A percentile compares a stretch with the other conserved stretches of the same genome.
phyloP scores from a whole-genome alignment of 768 basidiomycete species.

The Gymnopilus junonius region DNA sequence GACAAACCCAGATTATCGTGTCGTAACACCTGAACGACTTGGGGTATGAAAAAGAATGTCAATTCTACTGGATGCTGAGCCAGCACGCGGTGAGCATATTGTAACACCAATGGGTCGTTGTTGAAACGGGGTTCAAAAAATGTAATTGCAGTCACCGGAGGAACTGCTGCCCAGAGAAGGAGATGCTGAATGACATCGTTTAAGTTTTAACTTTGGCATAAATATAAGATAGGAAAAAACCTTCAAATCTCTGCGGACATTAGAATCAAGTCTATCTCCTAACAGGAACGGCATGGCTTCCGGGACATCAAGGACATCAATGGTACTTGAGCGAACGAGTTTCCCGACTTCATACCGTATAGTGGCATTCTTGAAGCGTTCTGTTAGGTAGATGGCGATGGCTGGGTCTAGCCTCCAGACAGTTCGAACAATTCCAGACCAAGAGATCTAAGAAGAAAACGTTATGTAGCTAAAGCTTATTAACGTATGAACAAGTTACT shows the following conservation, averaged over 20 bases:
- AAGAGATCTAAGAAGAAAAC: conserved; percentile 48
- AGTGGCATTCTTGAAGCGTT: conserved; percentile 77
- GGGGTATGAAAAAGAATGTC: conserved; percentile 99
- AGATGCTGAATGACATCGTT: conserved; percentile 86
- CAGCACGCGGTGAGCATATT: conserved; percentile 95
- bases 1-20: conserved; percentile 82
- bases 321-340: conserved; percentile 74
- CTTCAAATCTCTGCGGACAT: conserved; percentile 71
- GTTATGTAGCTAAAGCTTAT: neutral
- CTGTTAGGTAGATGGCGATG: conserved; percentile 81
- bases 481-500: conserved; percentile 19
- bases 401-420: conserved; percentile 86
- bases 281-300: conserved; percentile 84
- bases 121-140: conserved; percentile 87
- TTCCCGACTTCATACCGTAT: conserved; percentile 76
- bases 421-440: conserved; percentile 70
- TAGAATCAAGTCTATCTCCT: conserved; percentile 67
- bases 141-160: conserved; percentile 79
- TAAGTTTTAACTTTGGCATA: neutral
- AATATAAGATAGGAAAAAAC: conserved; percentile 38
- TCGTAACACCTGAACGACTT: conserved; percentile 95
- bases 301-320: conserved; percentile 70
- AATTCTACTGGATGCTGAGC: conserved; percentile 94
- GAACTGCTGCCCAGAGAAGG: conserved; percentile 86
- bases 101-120: conserved; percentile 83